phyloP scores from a whole-genome alignment of 306 rosid genomes.

The Medicago arabica region DNA sequence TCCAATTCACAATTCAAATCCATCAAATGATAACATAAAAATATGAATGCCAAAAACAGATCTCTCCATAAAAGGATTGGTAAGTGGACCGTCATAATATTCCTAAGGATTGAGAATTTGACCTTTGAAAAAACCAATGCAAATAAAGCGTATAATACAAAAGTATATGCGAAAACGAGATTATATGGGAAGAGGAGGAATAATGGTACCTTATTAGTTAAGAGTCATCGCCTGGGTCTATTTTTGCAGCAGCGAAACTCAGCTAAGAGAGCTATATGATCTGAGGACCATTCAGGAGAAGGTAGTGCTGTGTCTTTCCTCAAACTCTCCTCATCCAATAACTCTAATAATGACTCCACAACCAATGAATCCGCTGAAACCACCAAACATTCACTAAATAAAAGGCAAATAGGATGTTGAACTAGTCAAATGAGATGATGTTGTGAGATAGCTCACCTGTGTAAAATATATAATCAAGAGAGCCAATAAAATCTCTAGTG shows the following conservation, averaged over 20 bases:
- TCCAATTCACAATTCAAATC: neutral
- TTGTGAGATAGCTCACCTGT: constrained; percentile 63
- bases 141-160: neutral
- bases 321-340: constrained; percentile 97
- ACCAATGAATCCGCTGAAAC: constrained; percentile 94
- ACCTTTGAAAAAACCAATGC: neutral
- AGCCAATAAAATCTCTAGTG: constrained; percentile 96
- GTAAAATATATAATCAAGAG: constrained; percentile 98
- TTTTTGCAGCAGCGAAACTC: constrained; percentile 94
- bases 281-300: constrained; percentile 99
- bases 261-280: constrained; percentile 96
- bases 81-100: no score
- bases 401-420: constrained; percentile 22
- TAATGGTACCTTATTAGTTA: constrained; percentile 49
- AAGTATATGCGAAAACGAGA: neutral
- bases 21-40: neutral
- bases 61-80: constrained; percentile 3
- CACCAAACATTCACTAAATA: constrained; percentile 31
- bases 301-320: constrained; percentile 99
- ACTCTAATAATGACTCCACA: constrained; percentile 94
- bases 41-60: neutral
- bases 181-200: constrained; percentile 1
- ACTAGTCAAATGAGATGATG: constrained; percentile 11
- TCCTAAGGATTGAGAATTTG: no score
- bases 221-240: constrained; percentile 82